Base-by-base conservation (phyloP, 2,329 filamentous ascomycete species). In the Penicillium expansum region DNA sequence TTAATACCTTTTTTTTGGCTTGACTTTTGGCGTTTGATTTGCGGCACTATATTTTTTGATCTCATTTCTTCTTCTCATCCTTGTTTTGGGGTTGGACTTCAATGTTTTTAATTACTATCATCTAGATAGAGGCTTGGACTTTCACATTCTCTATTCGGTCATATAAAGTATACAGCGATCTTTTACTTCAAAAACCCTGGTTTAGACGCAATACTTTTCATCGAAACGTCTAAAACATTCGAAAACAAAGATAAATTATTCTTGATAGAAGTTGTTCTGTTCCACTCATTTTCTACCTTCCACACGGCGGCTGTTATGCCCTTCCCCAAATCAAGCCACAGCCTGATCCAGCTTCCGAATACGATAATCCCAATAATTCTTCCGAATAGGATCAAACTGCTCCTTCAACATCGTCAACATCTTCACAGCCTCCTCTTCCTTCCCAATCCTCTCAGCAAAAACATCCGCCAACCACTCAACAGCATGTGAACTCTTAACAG, bases 351-450 rank as follows among this genome's bases (percentile, higher is more conserved):
- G 38, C 64, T 79, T 69, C 41, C 71, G 75, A 70, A 85, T 86
- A 69, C 84, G 81, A 77, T 89, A 96, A 67, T 90, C 87, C 94
- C 94, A 99, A 76, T 97, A 99, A 62, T 92, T 93, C 62, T 86
- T 87, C 56, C 94, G 82, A 58, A 99, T 88, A 7, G 90, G 91
- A 80, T 99, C 94, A 83, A 92, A 99, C 78, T 87, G 92, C 69
- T 88, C 86, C 47, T 85, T 88, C 68, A 99, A 74, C 59, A 95
- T 78, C 56, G 83, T 83, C 67, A 97, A 75, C 59, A 89, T 91
- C 69, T 85, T 75, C 52, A 80, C 84, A 1, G 92, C 92, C 71
- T 85, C 82, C 18, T 82, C 80, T 62, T 72, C 60, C 20, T 6
- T 77, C 79, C 16, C 74, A 73, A 2, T 8, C 20, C 74, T 69